Base-by-base conservation (phyloP, 768 basidiomycete species). In the Flagelloscypha sp. region DNA sequence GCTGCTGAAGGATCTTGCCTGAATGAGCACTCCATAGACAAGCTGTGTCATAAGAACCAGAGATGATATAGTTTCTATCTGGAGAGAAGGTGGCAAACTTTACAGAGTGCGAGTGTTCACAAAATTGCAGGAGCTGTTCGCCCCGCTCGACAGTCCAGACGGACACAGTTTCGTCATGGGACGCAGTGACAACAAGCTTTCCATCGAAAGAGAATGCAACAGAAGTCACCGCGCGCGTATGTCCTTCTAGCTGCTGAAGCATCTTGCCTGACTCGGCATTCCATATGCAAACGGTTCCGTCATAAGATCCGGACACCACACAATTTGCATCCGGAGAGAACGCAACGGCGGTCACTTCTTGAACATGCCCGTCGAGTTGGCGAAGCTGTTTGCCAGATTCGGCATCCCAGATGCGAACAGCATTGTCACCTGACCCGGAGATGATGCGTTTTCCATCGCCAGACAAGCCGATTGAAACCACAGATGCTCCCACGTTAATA, bases 161-260 rank as follows among this genome's bases (percentile, higher is more conserved):
- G 12, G 31, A 27, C 1, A 42, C 23, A 6, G 27, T 35, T 7
- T 10, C 13, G 30, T 69, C 66, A n/a, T 59, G 44, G 18, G 56
- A 58, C 2, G 61, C 66, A 12, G 66, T 64, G 27, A 61, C 63
- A 24, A 74, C 49, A 30, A 57, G 51, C 25, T 52, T 54, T 3
- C 61, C 61, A 24, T 44, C 36, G 11, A 27, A 33, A 5, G 44
- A 43, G 32, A 43, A 38, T 6, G 44, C 17, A 8, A 42, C 27
- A 9, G 42, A 44, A 0, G 2, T 2, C 12, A 44, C 36, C 1
- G 11, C 5, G 19, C n/a, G 15, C 13, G 20, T 37, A 28, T 44
- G 43, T 4, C 42, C 42, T 15, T 25, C 5, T 27, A 46, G 13
- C 8, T 37, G 22, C 18, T 18, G 24, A 16, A 30, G 7, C 35